Conservation (phyloP, 345 rosid genomes). For the Rhodamnia argentea region DNA sequence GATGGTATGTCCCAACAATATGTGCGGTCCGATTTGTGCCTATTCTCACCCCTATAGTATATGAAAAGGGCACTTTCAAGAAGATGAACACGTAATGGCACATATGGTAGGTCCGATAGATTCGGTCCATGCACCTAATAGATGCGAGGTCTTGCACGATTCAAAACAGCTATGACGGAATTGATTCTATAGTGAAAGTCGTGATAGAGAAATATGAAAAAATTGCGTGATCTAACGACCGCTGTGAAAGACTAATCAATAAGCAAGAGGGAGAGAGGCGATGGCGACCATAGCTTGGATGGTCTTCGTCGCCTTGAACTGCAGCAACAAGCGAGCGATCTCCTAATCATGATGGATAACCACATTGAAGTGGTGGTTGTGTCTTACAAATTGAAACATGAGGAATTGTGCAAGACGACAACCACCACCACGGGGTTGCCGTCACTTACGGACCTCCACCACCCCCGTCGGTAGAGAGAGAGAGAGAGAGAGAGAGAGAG, state of each 20-base stretch:
- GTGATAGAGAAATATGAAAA: background rate
- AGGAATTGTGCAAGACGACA: background rate
- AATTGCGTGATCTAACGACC: background rate
- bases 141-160: background rate
- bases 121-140: background rate
- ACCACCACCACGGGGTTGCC: background rate
- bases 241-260: background rate
- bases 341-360: background rate
- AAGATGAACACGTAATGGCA: background rate
- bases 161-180: background rate
- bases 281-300: background rate
- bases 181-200: background rate
- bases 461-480: background rate
- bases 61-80: background rate
- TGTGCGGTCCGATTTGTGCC: background rate
- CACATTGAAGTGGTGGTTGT: background rate
- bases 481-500: background rate
- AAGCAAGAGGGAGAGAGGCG: background rate
- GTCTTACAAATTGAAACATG: background rate
- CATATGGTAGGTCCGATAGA: background rate
- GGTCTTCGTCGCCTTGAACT: background rate
- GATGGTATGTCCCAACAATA: background rate
- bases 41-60: background rate
- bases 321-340: background rate
- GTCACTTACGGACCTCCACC: background rate